Evolutionary conservation across 2,329 filamentous ascomycete species (phyloP), one percentile per base, ranked within the genome.

Genomic region (Trichothecium roseum): DNA sequence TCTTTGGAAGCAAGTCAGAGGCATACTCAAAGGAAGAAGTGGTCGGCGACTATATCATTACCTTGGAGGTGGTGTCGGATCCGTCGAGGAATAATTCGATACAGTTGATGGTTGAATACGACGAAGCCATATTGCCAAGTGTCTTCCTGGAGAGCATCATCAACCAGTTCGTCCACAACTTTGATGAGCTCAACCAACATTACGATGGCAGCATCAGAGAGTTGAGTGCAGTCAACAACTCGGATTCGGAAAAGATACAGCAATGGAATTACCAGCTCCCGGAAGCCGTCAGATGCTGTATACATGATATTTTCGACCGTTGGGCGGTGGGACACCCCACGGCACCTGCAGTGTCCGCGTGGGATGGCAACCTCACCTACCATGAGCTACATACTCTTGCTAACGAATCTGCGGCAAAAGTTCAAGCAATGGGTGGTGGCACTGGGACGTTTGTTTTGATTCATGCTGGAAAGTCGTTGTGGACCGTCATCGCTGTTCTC

Each of bases 41-140:
- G 12, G 30, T 32, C 8, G 30, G 18, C 30, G 30, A 32, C 31
- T 33, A 32, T 15, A 16, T 32, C n/a, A 17, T 32, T 7, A 20
- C 18, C 5, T 8, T 32, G 5, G 30, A 32, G n/a, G 30, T 13
- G 8, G 17, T 8, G 17, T 17, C 17, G 6, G 10, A 24, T 24
- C 10, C 20, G 10, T 6, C 20, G 14, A n/a, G 8, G 8, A 18
- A 32, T 8, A 18, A 15, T 17, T 8, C 30, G 14, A 17, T 32
- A 13, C 4, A 18, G 7, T 13, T 32, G 7, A 17, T 9, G n/a
- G 14, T 13, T 7, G 15, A 32, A 18, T 18, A 32, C 17, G 30
- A 32, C 15, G 8, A 4, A 7, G 8, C 8, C 8, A 7, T 20
- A 5, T 8, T 32, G 4, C 8, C 30, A 18, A 32, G n/a, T 32